phyloP scores from a whole-genome alignment of 768 basidiomycete species.

The Sarcomyxa edulis region DNA sequence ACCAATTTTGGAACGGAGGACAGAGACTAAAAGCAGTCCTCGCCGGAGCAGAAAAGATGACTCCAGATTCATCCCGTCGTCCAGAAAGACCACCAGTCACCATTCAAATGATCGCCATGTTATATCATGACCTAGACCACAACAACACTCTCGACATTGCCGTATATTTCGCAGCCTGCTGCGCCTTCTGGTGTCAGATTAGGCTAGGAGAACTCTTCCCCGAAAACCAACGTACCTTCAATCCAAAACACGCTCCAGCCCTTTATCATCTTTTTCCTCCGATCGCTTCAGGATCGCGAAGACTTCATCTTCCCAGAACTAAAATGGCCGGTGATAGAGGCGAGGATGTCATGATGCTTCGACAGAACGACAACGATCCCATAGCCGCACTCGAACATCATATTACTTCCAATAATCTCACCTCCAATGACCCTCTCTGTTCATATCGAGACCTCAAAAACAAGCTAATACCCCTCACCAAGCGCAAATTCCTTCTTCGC shows the following conservation, averaged over 20 bases:
- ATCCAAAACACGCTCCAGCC: no score
- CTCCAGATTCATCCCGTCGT: conserved; percentile 12
- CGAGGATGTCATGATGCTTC: conserved; percentile 13
- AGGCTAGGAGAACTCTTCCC: conserved; percentile 26
- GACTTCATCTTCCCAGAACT: conserved; percentile 19
- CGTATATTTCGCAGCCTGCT: conserved; percentile 15
- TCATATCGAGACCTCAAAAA: conserved; percentile 2
- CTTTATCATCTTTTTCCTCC: not conserved
- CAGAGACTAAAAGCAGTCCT: conserved; percentile 16
- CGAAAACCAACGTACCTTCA: not conserved
- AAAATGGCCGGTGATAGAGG: conserved; percentile 16
- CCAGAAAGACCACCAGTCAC: conserved; percentile 17
- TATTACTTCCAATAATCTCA: conserved; percentile 7
- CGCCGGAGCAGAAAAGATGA: conserved; percentile 16
- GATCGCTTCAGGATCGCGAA: conserved; percentile 8
- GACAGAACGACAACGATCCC: conserved; percentile 13
- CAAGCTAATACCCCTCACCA: conserved; percentile 11
- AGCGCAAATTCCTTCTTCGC: conserved; percentile 11
- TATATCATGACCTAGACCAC: conserved; percentile 13
- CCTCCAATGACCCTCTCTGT: conserved; percentile 11
- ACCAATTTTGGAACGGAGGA: conserved; percentile 15
- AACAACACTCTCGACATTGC: conserved; percentile 14
- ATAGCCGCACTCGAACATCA: conserved; percentile 12
- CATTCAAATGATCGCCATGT: conserved; percentile 10
- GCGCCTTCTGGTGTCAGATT: conserved; percentile 26